Base-by-base conservation (phyloP, 2,329 filamentous ascomycete genomes). In the Penicillium sp. region DNA sequence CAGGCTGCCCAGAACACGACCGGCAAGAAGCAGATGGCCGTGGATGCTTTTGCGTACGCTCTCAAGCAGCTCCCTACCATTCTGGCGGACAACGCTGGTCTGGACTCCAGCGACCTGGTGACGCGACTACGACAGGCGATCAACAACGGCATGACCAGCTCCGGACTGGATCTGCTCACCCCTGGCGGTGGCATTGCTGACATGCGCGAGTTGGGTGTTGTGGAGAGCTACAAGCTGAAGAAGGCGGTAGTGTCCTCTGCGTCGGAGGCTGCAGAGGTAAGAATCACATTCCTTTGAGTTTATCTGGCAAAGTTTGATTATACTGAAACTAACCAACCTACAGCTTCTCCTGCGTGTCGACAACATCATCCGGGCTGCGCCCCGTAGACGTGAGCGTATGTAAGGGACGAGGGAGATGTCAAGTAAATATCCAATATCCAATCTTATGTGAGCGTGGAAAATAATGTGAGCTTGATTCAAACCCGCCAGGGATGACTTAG, bases 211-310 rank as follows among this genome's bases (percentile, higher is more conserved):
- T 69, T 95, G 41, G 93, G 93, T 39, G 90, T 98, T 24, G 85
- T 98, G 59, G 93, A 98, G 75, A 95, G 88, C 71, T 97, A 96
- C 78, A 98, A 98, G 79, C 75, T 98, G 68, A 98, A 98, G 81
- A 85, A 83, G 68, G 93, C 93, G n/a, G 93, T 98, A 47, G 93
- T 98, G 44, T 94, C 87, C 45, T 95, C 89, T 53, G 93, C 93
- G 21, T 94, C 88, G 51, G 93, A 98, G 74, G 93, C 93, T 55
- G 90, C 93, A 58, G 93, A 98, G 80, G 88, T 94, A 77, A 75
- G n/a, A n/a, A n/a, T n/a, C n/a, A n/a, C n/a, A n/a, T n/a, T n/a
- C n/a, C n/a, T n/a, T n/a, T n/a, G n/a, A n/a, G n/a, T n/a, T n/a
- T n/a, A n/a, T n/a, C n/a, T n/a, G n/a, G n/a, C n/a, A n/a, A n/a